Evolutionary conservation across 495 filamentous ascomycete species (phyloP), one percentile per base, ranked within the genome.

Genomic region (Penicillium pulvis): DNA sequence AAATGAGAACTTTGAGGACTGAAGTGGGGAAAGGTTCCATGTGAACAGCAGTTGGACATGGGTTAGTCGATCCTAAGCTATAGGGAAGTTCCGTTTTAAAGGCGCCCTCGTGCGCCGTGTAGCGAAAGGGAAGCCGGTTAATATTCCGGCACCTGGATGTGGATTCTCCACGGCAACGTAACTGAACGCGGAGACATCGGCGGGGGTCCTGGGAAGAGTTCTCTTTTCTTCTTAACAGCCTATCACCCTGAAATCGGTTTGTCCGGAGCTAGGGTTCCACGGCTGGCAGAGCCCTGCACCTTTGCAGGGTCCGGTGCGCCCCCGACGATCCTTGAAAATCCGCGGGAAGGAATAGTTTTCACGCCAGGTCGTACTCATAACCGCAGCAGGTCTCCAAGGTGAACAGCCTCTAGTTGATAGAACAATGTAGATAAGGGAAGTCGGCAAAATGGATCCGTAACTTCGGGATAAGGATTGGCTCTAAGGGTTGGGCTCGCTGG

Each of bases 401-500:
- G 79, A 87, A 85, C 75, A 86, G 82, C 83, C 82, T 87, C 81
- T 86, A 83, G 82, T 87, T 86, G 79, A 86, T 86, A 85, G 81
- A 84, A 87, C 74, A 85, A 85, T 85, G 79, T 85, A 86, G 60
- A 61, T 57, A 86, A 86, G 79, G 80, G 81, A 86, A 87, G 80
- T 86, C 78, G 78, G 82, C 82, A 86, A 85, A 85, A 85, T 85
- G 83, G 82, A 86, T 86, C 80, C 79, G 79, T 86, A 85, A 86
- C 80, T 86, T 85, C 78, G 78, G 82, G 77, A 86, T 83, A 87
- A 85, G 82, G 77, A 87, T 86, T 86, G 79, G 82, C 81, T 87
- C 81, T 84, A 85, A 87, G 83, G 80, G 78, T 83, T 83, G 78
- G 79, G 51, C 51, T 44, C 51, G 51, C 51, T 53, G 51, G 51